These are phyloP conservation scores for Boletellus ananiceps DNA, from an alignment of 768 basidiomycete genomes.

Conservation along the genomic window DNA sequence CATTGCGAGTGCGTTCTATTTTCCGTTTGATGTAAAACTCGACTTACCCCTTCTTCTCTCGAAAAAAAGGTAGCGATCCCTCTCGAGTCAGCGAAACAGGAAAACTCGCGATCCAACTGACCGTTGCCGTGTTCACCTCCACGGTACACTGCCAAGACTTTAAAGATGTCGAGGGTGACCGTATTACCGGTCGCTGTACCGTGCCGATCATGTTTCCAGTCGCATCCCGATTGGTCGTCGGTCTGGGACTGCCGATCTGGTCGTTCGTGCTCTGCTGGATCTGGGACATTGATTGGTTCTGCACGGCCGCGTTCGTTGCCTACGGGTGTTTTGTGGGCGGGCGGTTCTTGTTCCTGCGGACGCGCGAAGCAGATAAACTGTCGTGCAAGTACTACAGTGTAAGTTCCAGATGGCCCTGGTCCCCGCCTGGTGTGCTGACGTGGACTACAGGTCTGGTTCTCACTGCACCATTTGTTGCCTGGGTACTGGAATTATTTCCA, in stretches of 20 bases:
- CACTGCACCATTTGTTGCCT: conserved; percentile 32
- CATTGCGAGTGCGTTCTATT: conserved; percentile 30
- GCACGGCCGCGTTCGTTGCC: conserved; percentile 24
- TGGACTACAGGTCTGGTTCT: conserved; percentile 31
- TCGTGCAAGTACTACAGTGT: conserved; percentile 39
- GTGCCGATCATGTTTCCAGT: conserved; percentile 42
- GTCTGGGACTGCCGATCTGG: conserved; percentile 36
- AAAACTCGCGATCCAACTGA: conserved; percentile 32
- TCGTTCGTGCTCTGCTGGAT: conserved; percentile 30
- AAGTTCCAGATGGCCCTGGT: conserved; percentile 7
- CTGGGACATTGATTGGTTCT: conserved; percentile 33
- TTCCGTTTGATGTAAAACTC: not conserved
- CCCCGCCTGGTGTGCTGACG: conserved; percentile 2
- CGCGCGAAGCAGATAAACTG: conserved; percentile 27
- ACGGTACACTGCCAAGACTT: conserved; percentile 52
- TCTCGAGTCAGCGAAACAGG: conserved; percentile 26
- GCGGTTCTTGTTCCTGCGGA: conserved; percentile 29
- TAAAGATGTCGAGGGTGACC: conserved; percentile 41
- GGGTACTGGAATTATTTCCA: conserved; percentile 35
- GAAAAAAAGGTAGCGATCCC: conserved; percentile 19
- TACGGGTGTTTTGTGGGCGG: conserved; percentile 34
- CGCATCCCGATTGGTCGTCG: conserved; percentile 30
- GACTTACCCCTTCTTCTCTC: not conserved
- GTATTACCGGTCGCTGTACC: conserved; percentile 35
- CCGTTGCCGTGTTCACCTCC: conserved; percentile 38